Evolutionary conservation across 2,329 filamentous ascomycete species (phyloP), one percentile per base, ranked within the genome.

Genomic region (Colletotrichum spinosum): DNA sequence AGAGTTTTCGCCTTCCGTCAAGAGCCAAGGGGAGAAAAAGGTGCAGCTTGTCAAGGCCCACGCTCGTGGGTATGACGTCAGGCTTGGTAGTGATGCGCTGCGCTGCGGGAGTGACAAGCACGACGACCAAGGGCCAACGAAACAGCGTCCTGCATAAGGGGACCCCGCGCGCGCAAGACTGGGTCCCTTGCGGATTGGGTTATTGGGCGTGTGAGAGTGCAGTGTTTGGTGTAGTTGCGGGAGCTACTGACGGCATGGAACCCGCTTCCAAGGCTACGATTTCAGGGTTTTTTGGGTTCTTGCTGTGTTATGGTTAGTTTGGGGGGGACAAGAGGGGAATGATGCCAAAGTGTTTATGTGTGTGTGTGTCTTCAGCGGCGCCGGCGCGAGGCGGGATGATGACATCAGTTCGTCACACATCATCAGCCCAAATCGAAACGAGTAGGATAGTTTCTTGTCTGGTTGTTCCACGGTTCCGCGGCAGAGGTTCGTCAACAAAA

Each of bases 171-270:
- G 25, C 25, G 25, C 25, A 25, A 25, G 5, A 25, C 25, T 25
- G 25, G 25, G 25, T 25, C 25, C 25, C 25, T 25, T 25, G 25
- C 25, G 25, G 25, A 25, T 25, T 25, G 25, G 25, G 5, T 25
- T 25, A 1, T 25, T 25, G 25, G 25, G 25, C 25, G 25, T 25
- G 25, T 25, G 5, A 25, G 5, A 25, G 25, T 25, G 25, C 25
- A 25, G 25, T 25, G 25, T 25, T 25, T 4, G 25, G 25, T 25
- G 25, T 25, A 25, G 25, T 25, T 25, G 25, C 25, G 25, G 25
- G 25, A 25, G 25, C 25, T 25, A 42, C 17, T 62, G 62, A 65
- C 62, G 59, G 51, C 62, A 65, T 65, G 15, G 41, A n/a, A 45
- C 50, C 57, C 49, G 46, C 46, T 62, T 53, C 48, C 9, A 11